phyloP scores from a whole-genome alignment of 441 rosid species.

The Gossypium gossypioides region DNA sequence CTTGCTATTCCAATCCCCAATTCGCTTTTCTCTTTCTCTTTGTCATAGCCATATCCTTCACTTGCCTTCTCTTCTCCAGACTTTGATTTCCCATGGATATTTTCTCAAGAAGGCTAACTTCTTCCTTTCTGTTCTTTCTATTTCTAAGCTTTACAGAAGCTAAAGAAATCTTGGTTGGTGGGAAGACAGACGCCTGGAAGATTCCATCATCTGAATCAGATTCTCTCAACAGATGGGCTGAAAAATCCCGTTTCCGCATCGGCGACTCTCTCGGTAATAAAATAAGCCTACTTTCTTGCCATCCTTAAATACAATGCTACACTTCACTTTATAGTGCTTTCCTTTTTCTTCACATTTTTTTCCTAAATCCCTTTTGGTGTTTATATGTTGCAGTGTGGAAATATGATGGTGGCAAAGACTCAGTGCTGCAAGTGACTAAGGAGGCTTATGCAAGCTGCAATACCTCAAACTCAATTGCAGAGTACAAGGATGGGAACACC shows the following conservation, averaged over 20 bases:
- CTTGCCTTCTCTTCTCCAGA: background rate
- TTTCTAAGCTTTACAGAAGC: conserved; percentile 32
- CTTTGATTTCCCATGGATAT: conserved; percentile 17
- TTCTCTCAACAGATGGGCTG: conserved; percentile 80
- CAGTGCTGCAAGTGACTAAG: conserved; percentile 57
- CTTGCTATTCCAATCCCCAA: background rate
- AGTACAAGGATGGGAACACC: conserved; percentile 57
- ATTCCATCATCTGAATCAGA: conserved; percentile 65
- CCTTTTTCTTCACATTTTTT: background rate
- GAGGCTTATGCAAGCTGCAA: conserved; percentile 61
- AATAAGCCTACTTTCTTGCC: background rate
- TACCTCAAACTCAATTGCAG: conserved; percentile 43
- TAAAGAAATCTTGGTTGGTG: conserved; percentile 65
- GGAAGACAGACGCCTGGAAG: conserved; percentile 61
- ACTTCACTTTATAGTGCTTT: background rate
- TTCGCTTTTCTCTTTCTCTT: background rate
- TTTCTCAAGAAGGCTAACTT: conserved; percentile 13
- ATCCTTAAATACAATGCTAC: background rate
- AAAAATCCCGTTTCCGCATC: conserved; percentile 46
- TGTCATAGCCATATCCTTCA: background rate
- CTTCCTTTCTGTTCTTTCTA: conserved; percentile 18
- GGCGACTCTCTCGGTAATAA: conserved; percentile 61
- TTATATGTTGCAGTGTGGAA: conserved; percentile 49
- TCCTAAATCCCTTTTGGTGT: conserved; percentile 2
- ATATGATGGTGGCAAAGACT: conserved; percentile 59